These are phyloP conservation scores for Pelargonium fulgidum DNA, from an alignment of 441 rosid genomes.

Conservation along the genomic window DNA sequence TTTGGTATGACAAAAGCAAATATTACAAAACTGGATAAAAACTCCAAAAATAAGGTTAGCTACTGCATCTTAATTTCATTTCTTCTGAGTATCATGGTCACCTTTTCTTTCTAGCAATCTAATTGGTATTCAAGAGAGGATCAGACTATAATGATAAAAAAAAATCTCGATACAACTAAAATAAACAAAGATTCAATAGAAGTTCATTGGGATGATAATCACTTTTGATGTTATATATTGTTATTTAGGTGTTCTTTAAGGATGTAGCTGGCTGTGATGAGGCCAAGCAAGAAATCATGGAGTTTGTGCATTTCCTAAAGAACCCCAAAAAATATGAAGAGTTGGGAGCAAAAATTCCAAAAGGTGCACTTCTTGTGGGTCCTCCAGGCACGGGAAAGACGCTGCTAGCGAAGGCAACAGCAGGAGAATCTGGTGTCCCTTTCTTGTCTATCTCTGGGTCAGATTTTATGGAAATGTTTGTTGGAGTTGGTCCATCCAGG, in stretches of 20 bases:
- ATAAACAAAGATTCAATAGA: background rate
- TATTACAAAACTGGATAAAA: conserved; percentile 52
- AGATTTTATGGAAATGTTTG: conserved; percentile 68
- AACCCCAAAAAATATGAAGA: conserved; percentile 62
- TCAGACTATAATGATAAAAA: too few relatives aligned
- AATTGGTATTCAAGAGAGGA: too few relatives aligned
- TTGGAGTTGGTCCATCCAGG: conserved; percentile 64
- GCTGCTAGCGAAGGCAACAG: conserved; percentile 70
- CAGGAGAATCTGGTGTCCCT: conserved; percentile 62
- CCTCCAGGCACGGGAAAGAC: conserved; percentile 73
- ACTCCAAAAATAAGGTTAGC: conserved; percentile 52
- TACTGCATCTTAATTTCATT: background rate
- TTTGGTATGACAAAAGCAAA: conserved; percentile 56
- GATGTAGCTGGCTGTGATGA: conserved; percentile 73
- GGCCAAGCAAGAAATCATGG: conserved; percentile 68
- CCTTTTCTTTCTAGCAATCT: background rate
- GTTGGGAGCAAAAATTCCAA: conserved; percentile 61
- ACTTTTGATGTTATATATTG: conserved; percentile 20
- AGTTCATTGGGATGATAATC: conserved; percentile 10
- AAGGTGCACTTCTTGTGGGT: conserved; percentile 63
- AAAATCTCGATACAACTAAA: background rate
- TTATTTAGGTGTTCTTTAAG: conserved; percentile 46
- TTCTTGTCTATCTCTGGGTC: conserved; percentile 60
- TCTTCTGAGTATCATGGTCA: background rate
- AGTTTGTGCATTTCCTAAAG: conserved; percentile 64